phyloP scores from a whole-genome alignment of 768 basidiomycete genomes.

The Podaxis sp. region DNA sequence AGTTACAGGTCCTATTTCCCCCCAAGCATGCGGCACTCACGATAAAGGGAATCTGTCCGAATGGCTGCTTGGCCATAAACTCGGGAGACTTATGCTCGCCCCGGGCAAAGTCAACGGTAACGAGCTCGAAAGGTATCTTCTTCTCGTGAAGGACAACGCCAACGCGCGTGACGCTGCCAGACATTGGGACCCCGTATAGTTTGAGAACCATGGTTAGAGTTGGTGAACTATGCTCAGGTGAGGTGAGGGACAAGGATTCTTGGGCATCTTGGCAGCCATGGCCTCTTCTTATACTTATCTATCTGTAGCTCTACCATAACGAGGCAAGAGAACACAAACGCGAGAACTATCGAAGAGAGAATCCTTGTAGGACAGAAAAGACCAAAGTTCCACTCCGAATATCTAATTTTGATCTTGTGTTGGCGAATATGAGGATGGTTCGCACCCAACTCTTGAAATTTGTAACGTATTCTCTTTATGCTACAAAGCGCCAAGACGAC shows the following conservation, averaged over 20 bases:
- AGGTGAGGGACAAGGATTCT: not conserved
- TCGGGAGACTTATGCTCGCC: slow-evolving; percentile 39
- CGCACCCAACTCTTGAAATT: no score
- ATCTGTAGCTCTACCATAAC: not conserved
- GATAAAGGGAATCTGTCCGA: slow-evolving; percentile 2
- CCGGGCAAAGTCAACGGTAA: slow-evolving; percentile 39
- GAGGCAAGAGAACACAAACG: not conserved
- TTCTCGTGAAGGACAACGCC: slow-evolving; percentile 48
- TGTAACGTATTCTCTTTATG: no score
- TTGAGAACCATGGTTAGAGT: slow-evolving; percentile 21
- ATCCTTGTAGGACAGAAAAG: not conserved
- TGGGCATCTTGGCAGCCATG: not conserved
- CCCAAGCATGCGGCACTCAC: not conserved
- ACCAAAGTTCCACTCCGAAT: not conserved
- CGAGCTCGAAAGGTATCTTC: slow-evolving; percentile 48
- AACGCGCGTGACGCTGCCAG: slow-evolving; percentile 49
- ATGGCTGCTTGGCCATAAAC: slow-evolving; percentile 2
- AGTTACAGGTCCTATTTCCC: not conserved
- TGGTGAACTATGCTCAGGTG: not conserved
- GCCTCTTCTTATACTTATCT: not conserved
- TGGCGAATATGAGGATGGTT: no score
- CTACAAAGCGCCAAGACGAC: no score
- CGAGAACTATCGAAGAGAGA: not conserved
- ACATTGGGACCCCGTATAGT: slow-evolving; percentile 33
- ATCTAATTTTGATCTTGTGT: no score